Evolutionary conservation across 106 monocot genomes (phyloP), one percentile per base, ranked within the genome.

Genomic region (Agapanthus africanus): DNA sequence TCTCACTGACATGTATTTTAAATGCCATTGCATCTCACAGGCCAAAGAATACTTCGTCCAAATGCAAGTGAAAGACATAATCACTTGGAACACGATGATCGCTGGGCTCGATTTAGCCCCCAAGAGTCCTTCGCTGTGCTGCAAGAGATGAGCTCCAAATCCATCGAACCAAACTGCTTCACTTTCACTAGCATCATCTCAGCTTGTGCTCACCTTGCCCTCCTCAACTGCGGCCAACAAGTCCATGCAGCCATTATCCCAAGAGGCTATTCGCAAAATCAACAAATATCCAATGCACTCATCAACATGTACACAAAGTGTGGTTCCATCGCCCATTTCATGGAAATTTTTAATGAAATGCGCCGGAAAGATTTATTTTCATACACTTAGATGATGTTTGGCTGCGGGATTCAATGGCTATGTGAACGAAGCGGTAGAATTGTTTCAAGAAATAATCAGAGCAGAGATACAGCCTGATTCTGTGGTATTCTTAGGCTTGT

Each of bases 281-380:
- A 70, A 3, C 74, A 76, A 22, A 21, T 86, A 33, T 28, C 66
- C 19, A 95, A 87, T 76, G 78, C 91, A 0, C 81, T 95, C 6
- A 40, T 95, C 36, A 81, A 95, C 71, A 85, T 90, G 90, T 91
- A 94, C 66, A 72, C 81, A 27, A 94, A 90, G 69, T 94, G 90
- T 65, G 90, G 90, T n/a, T 68, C 40, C 28, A 68, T 87, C 13
- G 31, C 33, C 4, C 73, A 79, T 32, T 72, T 88, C 14, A 31
- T 62, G 2, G 79, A 41, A 44, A 63, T 85, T 11, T 95, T 95
- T n/a, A 32, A 74, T 37, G 79, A 65, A 65, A 91, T 85, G 79
- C 0, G 13, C 34, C 26, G 33, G 3, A 88, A 73, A 62, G 79
- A 86, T 62, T 32, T 91, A 54, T 40, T 95, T 1, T 85, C 90